These are phyloP conservation scores for Arabis alpina DNA, from an alignment of 345 rosid species.

Conservation along the genomic window DNA sequence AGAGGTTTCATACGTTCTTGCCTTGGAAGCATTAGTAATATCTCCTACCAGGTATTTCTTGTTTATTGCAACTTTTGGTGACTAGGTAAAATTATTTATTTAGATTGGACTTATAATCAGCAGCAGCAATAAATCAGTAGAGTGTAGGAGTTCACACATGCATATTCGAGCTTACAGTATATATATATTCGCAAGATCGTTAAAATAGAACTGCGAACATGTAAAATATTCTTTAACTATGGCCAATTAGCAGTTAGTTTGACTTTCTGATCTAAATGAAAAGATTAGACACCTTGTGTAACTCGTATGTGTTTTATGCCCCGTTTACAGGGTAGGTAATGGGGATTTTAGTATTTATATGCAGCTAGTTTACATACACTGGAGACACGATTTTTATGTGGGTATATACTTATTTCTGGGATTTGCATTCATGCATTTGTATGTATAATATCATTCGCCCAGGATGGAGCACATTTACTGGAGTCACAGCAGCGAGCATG, in stretches of 20 bases:
- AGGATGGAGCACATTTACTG: constrained; percentile 78
- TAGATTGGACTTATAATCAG: neutral
- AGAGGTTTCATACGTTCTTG: constrained; percentile 85
- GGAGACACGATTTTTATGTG: constrained; percentile 14
- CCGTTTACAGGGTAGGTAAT: constrained; percentile 6
- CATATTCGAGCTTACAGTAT: neutral
- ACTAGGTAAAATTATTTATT: neutral
- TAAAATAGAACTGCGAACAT: constrained; percentile 9
- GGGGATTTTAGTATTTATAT: neutral
- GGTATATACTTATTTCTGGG: constrained; percentile 5
- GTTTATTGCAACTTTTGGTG: constrained; percentile 18
- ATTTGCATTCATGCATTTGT: constrained; percentile 25
- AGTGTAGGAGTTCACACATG: neutral
- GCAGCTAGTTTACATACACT: neutral
- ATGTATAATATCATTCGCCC: constrained; percentile 13
- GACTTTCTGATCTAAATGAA: constrained; percentile 18
- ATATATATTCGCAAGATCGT: neutral
- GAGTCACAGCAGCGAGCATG: constrained; percentile 82
- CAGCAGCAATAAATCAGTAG: too few species aligned
- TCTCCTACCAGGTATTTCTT: constrained; percentile 64
- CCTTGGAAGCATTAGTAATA: constrained; percentile 69
- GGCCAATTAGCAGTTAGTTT: constrained; percentile 23
- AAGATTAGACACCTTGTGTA: neutral
- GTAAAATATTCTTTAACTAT: constrained; percentile 11
- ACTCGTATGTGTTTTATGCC: constrained; percentile 17